Percentiles rank a stretch among this genome's conserved stretches.
Conservation (phyloP, 257 asterid species). For the Penstemon barbatus region DNA sequence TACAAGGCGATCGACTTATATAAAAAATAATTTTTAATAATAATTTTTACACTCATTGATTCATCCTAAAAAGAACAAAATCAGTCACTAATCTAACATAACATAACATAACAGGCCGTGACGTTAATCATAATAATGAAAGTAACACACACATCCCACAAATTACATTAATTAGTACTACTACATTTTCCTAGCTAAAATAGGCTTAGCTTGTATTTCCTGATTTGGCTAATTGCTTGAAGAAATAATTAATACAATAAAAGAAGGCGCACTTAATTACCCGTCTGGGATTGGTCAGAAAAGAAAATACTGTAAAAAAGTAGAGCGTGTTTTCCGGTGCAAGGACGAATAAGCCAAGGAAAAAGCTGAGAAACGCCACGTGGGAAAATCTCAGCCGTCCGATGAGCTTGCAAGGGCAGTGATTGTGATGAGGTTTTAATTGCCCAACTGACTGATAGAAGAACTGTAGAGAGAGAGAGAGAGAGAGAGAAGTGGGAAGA, state of each 20-base stretch:
- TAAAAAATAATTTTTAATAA: neutral
- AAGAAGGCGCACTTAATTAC: constrained; percentile 19
- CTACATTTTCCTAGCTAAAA: constrained; percentile 38
- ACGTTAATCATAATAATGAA: constrained; percentile 27
- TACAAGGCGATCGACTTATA: constrained; percentile 17
- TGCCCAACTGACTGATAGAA: constrained; percentile 33
- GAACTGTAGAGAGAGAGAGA: constrained; percentile 41
- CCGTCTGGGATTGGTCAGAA: constrained; percentile 27
- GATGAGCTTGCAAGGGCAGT: constrained; percentile 50
- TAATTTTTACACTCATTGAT: neutral
- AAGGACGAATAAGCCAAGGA: constrained; percentile 53
- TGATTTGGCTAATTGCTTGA: constrained; percentile 48
- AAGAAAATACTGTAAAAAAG: constrained; percentile 25
- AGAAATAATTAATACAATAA: neutral
- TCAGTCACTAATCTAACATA: constrained; percentile 12
- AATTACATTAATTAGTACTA: neutral
- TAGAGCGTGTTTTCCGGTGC: constrained; percentile 86
- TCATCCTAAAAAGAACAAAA: neutral
- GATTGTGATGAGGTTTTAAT: constrained; percentile 26
- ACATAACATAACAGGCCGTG: constrained; percentile 22
- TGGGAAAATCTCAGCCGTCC: constrained; percentile 8
- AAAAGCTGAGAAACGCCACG: constrained; percentile 56
- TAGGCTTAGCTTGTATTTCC: constrained; percentile 46
- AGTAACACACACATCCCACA: constrained; percentile 1
- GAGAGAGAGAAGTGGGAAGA: constrained; percentile 30